Conservation (phyloP, 1,139 yeast species). For the Geotrichum australiense region DNA sequence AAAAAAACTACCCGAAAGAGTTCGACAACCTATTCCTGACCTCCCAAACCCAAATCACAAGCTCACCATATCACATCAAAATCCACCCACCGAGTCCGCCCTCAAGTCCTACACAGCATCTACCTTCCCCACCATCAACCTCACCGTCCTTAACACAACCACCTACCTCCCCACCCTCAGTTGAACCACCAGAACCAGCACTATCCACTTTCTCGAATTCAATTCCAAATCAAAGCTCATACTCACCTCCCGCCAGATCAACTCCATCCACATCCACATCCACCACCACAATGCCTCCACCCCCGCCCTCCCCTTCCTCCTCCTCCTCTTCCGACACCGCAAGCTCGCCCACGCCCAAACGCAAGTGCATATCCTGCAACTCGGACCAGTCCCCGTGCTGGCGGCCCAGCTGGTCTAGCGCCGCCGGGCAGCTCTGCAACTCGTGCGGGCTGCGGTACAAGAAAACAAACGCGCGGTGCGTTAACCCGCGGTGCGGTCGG, state of each 20-base stretch:
- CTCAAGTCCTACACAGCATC: too few relatives aligned
- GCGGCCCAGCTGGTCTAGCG: slow-evolving; percentile 93
- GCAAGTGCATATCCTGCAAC: slow-evolving; percentile 79
- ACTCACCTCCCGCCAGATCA: slow-evolving; percentile 3
- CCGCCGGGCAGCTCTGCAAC: slow-evolving; percentile 90
- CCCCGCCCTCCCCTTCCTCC: background rate
- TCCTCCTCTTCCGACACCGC: slow-evolving; percentile 3
- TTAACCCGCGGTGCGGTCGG: slow-evolving; percentile 65
- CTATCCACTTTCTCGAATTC: too few relatives aligned
- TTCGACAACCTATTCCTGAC: slow-evolving; percentile 1
- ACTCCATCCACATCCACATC: too few relatives aligned
- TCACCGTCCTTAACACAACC: too few relatives aligned
- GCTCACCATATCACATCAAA: too few relatives aligned
- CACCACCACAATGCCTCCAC: too few relatives aligned
- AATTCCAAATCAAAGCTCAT: too few relatives aligned
- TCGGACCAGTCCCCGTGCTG: slow-evolving; percentile 94
- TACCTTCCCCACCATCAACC: too few relatives aligned
- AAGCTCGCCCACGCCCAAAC: slow-evolving; percentile 10
- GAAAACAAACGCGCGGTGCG: slow-evolving; percentile 87
- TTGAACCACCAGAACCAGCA: too few relatives aligned
- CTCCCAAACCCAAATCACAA: too few relatives aligned
- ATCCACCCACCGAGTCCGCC: too few relatives aligned
- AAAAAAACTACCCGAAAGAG: slow-evolving; percentile 20
- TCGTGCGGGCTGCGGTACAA: slow-evolving; percentile 93
- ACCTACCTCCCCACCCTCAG: too few relatives aligned